Evolutionary conservation across 208 protist species (phyloP).

Genomic region (Trypanosoma scelopori): DNA sequence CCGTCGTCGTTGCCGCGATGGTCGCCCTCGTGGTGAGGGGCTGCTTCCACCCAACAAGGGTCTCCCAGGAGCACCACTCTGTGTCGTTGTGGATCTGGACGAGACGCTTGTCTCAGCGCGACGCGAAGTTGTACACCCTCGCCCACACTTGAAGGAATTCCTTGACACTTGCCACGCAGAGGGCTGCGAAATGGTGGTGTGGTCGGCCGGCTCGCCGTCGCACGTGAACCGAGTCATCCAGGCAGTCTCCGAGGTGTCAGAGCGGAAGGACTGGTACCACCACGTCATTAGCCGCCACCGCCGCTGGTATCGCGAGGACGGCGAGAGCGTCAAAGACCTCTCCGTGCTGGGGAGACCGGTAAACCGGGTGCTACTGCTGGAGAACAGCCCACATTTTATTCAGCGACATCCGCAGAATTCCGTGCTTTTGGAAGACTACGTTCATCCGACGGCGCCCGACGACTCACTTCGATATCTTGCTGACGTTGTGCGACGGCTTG

Average conservation of each 20-base stretch:
- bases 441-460: constrained; percentile 44
- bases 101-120: constrained; percentile 77
- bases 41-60: constrained; percentile 18
- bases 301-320: constrained; percentile 52
- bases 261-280: constrained; percentile 66
- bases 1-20: neutral
- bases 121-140: constrained; percentile 44
- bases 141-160: constrained; percentile 52
- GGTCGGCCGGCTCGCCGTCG: constrained; percentile 56
- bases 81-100: constrained; percentile 80
- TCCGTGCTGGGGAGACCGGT: constrained; percentile 47
- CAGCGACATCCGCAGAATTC: constrained; percentile 43
- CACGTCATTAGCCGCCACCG: constrained; percentile 78
- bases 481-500: constrained; percentile 48
- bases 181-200: constrained; percentile 76
- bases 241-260: constrained; percentile 39
- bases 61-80: constrained; percentile 32
- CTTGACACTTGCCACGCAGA: constrained; percentile 52
- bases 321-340: constrained; percentile 66
- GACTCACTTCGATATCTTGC: constrained; percentile 46
- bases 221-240: constrained; percentile 73
- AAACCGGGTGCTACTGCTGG: constrained; percentile 61
- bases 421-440: constrained; percentile 81
- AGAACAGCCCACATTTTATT: constrained; percentile 81
- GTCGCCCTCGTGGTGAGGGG: neutral